A percentile compares a stretch with the other conserved stretches of the same genome.
Evolutionary conservation across 1,284 basidiomycete genomes (phyloP).

Genomic region (Fomitopsis pinicola): DNA sequence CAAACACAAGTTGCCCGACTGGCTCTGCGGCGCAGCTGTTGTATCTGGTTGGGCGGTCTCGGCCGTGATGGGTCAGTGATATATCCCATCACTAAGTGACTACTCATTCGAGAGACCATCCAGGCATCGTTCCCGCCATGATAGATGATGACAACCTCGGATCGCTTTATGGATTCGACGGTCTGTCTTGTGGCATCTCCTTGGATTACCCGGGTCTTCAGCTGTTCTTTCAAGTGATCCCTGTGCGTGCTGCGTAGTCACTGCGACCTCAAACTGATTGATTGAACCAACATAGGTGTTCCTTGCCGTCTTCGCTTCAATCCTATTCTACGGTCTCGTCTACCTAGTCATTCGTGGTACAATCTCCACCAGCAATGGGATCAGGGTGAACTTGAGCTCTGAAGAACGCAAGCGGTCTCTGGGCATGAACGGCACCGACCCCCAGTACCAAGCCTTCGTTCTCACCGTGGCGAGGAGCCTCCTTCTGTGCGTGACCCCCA

Average conservation of each 20-base stretch:
- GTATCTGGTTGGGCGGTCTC: conserved; percentile 52
- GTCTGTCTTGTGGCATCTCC: conserved; percentile 49
- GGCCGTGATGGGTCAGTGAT: conserved; percentile 40
- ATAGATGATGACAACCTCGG: conserved; percentile 21
- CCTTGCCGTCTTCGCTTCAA: conserved; percentile 47
- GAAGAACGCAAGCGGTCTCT: conserved; percentile 39
- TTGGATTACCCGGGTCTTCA: conserved; percentile 35
- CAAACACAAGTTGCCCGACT: conserved; percentile 43
- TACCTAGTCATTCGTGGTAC: conserved; percentile 56
- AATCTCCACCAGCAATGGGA: conserved; percentile 35
- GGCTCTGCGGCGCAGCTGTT: conserved; percentile 41
- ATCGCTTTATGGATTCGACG: conserved; percentile 48
- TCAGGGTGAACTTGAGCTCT: conserved; percentile 45
- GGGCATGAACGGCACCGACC: conserved; percentile 15
- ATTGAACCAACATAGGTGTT: conserved; percentile 42
- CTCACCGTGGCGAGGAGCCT: conserved; percentile 55
- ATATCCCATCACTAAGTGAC: not conserved
- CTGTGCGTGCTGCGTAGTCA: conserved; percentile 34
- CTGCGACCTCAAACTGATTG: not conserved
- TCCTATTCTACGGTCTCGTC: conserved; percentile 51
- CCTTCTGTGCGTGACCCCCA: conserved; percentile 47
- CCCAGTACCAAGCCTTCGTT: conserved; percentile 56
- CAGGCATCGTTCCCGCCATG: conserved; percentile 40
- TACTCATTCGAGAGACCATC: conserved; percentile 1
- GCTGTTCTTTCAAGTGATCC: conserved; percentile 54